These are phyloP conservation scores for Starmerella powellii DNA, from an alignment of 805 yeast species.

Conservation along the genomic window DNA sequence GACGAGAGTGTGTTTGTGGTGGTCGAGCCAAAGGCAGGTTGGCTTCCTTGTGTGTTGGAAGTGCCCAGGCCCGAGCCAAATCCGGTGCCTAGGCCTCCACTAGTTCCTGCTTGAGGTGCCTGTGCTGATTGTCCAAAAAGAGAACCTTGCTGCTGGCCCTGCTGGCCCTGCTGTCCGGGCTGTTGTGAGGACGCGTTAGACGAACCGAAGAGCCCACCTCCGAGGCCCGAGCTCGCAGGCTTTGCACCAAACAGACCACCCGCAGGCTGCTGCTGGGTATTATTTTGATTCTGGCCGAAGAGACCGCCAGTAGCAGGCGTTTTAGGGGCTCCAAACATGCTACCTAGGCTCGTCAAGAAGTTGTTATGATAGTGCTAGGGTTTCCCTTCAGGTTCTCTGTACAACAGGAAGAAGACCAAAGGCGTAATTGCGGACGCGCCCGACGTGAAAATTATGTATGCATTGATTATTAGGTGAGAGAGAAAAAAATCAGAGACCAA, in stretches of 20 bases:
- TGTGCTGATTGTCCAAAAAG: constrained; percentile 26
- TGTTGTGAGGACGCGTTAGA: constrained; percentile 12
- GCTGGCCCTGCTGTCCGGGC: constrained; percentile 3
- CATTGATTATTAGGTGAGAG: too few relatives aligned
- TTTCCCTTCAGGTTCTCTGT: too few relatives aligned
- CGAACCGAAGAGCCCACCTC: constrained; percentile 28
- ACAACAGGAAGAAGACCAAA: too few relatives aligned
- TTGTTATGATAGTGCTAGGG: too few relatives aligned
- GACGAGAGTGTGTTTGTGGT: constrained; percentile 1
- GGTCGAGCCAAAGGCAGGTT: neutral
- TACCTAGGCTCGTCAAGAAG: neutral
- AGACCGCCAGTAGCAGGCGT: constrained; percentile 11
- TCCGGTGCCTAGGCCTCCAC: constrained; percentile 3
- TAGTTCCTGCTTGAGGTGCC: constrained; percentile 1
- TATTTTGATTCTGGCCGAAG: constrained; percentile 16
- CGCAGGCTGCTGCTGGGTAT: constrained; percentile 6
- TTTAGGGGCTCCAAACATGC: constrained; percentile 15
- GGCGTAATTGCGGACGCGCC: too few relatives aligned
- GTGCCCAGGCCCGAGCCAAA: neutral
- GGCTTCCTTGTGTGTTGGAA: neutral
- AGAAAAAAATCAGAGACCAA: too few relatives aligned
- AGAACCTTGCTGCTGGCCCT: constrained; percentile 19
- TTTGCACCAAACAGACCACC: constrained; percentile 32
- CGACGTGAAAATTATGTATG: too few relatives aligned
- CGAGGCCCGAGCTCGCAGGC: constrained; percentile 11